Base-by-base conservation (phyloP, 768 basidiomycete genomes). In the Serpula lacrymans region DNA sequence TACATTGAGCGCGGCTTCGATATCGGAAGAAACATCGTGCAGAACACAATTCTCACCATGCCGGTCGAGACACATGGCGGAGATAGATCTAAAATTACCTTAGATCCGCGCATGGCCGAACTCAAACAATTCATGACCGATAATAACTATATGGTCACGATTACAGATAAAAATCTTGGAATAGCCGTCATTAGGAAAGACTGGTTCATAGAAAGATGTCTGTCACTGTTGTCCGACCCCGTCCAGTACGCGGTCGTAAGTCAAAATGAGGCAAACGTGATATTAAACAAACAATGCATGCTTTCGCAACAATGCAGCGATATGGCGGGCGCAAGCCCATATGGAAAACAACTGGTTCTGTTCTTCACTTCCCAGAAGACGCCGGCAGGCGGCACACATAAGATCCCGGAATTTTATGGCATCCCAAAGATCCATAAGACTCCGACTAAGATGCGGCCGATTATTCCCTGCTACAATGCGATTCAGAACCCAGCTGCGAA, bases 401-500 rank as follows among this genome's bases (percentile, higher is more conserved):
- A 14, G 25, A 34, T 45, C 21, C 52, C 47, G 4, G n/a, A 33
- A 21, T 57, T 59, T 37, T 51, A 54, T 29, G 58, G 58, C 5
- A 63, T 64, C n/a, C 63, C 63, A 11, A 63, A 63, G 41, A 63
- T 63, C 4, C 63, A 65, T 43, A 65, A 63, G 41, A 39, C 52
- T 40, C 61, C 60, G 4, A 40, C 52, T 11, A 54, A 55, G 33
- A 52, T 60, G 41, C 38, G 57, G 27, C 60, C 52, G 7, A 65
- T 65, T 14, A 45, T 65, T 29, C 63, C 63, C 7, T 65, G 63
- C 42, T 60, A 63, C 39, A 47, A 41, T 8, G 55, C 54, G 18
- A 41, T 57, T 9, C 49, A 52, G 33, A 53, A 53, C 27, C 62
- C 62, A 5, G 52, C 53, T 20, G 62, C 55, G 1, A 63, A 64